phyloP scores from a whole-genome alignment of 345 rosid genomes.

The Aurinia saxatilis region DNA sequence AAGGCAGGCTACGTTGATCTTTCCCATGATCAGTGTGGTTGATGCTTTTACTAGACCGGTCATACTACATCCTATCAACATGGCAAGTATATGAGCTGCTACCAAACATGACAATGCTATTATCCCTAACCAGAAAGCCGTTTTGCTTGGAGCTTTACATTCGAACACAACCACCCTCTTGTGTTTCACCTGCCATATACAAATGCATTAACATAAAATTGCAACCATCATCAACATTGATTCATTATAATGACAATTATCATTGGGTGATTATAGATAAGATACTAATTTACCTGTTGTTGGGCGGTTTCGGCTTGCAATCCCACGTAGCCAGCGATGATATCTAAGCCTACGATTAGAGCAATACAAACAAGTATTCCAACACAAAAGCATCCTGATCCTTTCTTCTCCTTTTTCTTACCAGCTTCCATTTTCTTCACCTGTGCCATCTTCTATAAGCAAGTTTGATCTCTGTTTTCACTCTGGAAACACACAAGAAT shows the following conservation, averaged over 20 bases:
- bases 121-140: slow-evolving; percentile 13
- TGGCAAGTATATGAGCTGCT: slow-evolving; percentile 6
- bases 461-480: background rate
- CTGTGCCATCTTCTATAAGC: background rate
- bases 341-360: slow-evolving; percentile 11
- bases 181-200: slow-evolving; percentile 22
- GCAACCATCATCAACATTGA: background rate
- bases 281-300: background rate
- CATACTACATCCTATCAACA: slow-evolving; percentile 6
- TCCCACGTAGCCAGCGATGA: slow-evolving; percentile 3
- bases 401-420: background rate
- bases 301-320: slow-evolving; percentile 6
- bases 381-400: background rate
- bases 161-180: background rate
- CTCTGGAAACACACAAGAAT: background rate
- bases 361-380: background rate
- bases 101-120: slow-evolving; percentile 4
- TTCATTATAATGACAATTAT: background rate
- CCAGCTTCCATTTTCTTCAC: slow-evolving; percentile 2
- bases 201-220: background rate
- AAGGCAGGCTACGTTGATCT: background rate
- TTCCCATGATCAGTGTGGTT: background rate
- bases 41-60: background rate
- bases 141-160: slow-evolving; percentile 23
- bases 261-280: background rate